Evolutionary conservation across 768 basidiomycete genomes (phyloP).

Genomic region (Fibroporia radiculosa): DNA sequence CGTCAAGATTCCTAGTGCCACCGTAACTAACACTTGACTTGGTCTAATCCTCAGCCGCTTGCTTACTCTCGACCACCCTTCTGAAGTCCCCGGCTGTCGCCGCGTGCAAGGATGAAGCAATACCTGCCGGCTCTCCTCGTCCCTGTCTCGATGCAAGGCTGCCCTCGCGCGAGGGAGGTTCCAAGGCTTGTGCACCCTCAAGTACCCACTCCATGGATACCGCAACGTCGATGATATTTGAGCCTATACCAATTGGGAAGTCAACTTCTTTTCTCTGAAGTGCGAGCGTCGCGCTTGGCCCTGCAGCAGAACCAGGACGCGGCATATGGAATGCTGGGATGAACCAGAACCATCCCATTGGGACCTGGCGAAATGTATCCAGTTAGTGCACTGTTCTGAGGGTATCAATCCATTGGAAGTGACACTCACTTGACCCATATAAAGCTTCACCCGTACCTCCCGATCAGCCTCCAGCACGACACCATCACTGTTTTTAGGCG

Average conservation of each 20-base stretch:
- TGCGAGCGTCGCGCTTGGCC: conserved; percentile 29
- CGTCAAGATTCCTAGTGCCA: background rate
- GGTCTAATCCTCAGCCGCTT: conserved; percentile 23
- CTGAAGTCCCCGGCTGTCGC: conserved; percentile 15
- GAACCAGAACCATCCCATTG: conserved; percentile 84
- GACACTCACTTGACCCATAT: conserved; percentile 52
- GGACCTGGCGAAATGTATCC: conserved; percentile 38
- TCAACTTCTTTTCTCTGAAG: conserved; percentile 63
- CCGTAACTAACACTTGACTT: background rate
- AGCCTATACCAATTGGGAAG: conserved; percentile 71
- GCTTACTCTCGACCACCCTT: conserved; percentile 26
- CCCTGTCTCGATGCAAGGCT: conserved; percentile 19
- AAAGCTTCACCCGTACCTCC: conserved; percentile 66
- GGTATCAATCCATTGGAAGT: background rate
- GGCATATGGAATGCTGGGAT: conserved; percentile 79
- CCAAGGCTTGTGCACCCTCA: conserved; percentile 11
- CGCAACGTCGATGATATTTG: conserved; percentile 55
- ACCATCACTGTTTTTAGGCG: conserved; percentile 28
- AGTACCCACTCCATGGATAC: conserved; percentile 42
- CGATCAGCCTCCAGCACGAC: conserved; percentile 57
- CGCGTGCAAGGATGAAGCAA: conserved; percentile 26
- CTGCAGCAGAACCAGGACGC: conserved; percentile 26
- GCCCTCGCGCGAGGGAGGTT: conserved; percentile 21
- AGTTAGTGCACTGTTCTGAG: conserved; percentile 2
- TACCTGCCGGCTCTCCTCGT: conserved; percentile 22